A percentile compares a stretch with the other conserved stretches of the same genome.
Conservation (phyloP, 495 filamentous ascomycete genomes). For the Xylaria grammica region DNA sequence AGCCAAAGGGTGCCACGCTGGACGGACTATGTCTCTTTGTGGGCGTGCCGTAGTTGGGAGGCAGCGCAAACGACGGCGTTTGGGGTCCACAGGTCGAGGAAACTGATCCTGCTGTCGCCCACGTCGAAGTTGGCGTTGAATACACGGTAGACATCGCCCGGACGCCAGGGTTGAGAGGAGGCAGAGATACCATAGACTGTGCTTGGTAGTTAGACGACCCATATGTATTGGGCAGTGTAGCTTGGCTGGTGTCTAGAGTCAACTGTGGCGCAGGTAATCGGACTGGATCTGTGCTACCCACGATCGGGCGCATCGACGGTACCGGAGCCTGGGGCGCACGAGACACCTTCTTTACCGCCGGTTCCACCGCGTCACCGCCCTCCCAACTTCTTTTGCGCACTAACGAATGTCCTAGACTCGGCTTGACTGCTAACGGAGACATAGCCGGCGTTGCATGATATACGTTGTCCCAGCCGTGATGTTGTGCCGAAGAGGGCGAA, state of each 20-base stretch:
- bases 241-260: constrained; percentile 48
- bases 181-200: constrained; percentile 48
- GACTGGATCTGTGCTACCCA: constrained; percentile 28
- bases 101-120: constrained; percentile 35
- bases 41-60: constrained; percentile 47
- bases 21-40: constrained; percentile 47
- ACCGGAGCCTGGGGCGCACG: constrained; percentile 38
- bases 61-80: constrained; percentile 33
- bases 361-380: constrained; percentile 60
- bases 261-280: constrained; percentile 49
- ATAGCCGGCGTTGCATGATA: constrained; percentile 47
- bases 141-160: constrained; percentile 59
- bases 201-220: constrained; percentile 35
- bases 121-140: constrained; percentile 37
- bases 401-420: constrained; percentile 48
- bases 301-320: constrained; percentile 44
- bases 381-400: constrained; percentile 77
- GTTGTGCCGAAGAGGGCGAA: constrained; percentile 38
- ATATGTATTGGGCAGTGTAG: constrained; percentile 24
- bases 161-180: constrained; percentile 48
- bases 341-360: constrained; percentile 65
- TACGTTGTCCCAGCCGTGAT: constrained; percentile 39
- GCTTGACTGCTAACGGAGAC: constrained; percentile 60
- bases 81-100: constrained; percentile 43
- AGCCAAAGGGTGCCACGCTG: constrained; percentile 41